Evolutionary conservation across 1,284 basidiomycete species (phyloP), one percentile per base, ranked within the genome.

Genomic region (Singerocomus rubriflavus): DNA sequence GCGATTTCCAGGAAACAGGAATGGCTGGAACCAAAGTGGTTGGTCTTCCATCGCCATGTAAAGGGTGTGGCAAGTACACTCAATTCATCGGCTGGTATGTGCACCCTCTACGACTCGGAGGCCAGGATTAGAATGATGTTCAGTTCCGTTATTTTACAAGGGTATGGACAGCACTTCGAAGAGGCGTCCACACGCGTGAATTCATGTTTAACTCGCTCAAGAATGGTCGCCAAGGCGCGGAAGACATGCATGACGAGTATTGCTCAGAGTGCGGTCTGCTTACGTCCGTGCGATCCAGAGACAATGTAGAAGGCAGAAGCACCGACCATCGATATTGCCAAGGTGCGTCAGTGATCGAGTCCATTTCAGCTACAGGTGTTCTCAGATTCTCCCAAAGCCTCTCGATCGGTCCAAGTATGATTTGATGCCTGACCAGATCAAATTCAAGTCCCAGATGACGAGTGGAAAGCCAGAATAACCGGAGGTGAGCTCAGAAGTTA

Each of bases 231-330:
- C 57, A 58, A 35, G 58, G 57, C 6, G 58, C 51, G 6, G 57
- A 58, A 49, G 58, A 21, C 0, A 58, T 58, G 57, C 58, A 58
- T 6, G 57, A 60, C 7, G 58, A 60, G 16, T 58, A 61, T 46
- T 60, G 57, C 31, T 61, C 57, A 6, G 56, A 61, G 34, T 58
- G 57, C 6, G 57, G 57, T 12, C n/a, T 52, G 12, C 32, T 58
- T 29, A 58, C 55, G 2, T 10, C 10, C 0, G 58, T 44, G n/a
- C 48, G 57, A 6, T 58, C 58, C 4, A 47, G 57, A 42, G 9
- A 57, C 21, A 54, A 55, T 9, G 48, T 41, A 11, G 57, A 58
- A 17, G 57, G 27, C 11, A 2, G 57, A 57, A 1, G 57, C 56
- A 21, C 58, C 57, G 5, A 58, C 34, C 8, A 60, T 58, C 7